Evolutionary conservation across 345 rosid species (phyloP).

Genomic region (Capsella bursapastoris): DNA sequence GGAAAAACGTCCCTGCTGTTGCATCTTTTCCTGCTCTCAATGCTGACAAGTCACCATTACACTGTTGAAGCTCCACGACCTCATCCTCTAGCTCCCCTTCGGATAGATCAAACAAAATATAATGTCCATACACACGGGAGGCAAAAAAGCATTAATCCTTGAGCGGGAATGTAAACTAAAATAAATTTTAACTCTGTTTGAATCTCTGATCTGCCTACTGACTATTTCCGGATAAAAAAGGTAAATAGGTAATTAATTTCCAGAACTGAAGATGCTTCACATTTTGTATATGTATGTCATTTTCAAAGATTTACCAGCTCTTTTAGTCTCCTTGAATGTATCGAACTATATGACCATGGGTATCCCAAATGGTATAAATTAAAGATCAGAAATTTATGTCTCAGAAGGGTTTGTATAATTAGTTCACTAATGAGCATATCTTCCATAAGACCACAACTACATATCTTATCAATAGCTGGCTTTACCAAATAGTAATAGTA

Average conservation of each 20-base stretch:
- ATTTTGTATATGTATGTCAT: conserved; percentile 5
- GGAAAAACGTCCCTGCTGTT: conserved; percentile 72
- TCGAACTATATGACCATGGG: neutral
- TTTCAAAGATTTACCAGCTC: conserved; percentile 17
- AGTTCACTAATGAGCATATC: conserved; percentile 1
- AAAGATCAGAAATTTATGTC: conserved; percentile 1
- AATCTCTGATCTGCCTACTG: conserved; percentile 8
- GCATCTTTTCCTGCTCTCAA: conserved; percentile 89
- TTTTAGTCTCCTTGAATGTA: conserved; percentile 11
- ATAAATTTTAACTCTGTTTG: neutral
- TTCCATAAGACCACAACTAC: neutral
- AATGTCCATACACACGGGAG: conserved; percentile 23
- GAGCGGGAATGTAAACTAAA: conserved; percentile 1
- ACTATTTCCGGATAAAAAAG: conserved; percentile 9
- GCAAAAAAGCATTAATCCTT: conserved; percentile 9
- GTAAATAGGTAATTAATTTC: neutral
- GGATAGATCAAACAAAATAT: conserved; percentile 40
- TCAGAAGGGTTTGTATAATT: neutral
- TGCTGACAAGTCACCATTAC: conserved; percentile 66
- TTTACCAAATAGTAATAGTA: conserved; percentile 14
- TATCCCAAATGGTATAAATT: conserved; percentile 8
- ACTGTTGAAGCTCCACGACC: conserved; percentile 65
- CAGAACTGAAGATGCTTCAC: neutral
- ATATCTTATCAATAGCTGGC: conserved; percentile 16
- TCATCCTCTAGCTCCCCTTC: conserved; percentile 80